Percentiles rank a stretch among this genome's conserved stretches.
Evolutionary conservation across 1,284 basidiomycete species (phyloP).

Genomic region (Cutaneotrichosporon cutaneum): DNA sequence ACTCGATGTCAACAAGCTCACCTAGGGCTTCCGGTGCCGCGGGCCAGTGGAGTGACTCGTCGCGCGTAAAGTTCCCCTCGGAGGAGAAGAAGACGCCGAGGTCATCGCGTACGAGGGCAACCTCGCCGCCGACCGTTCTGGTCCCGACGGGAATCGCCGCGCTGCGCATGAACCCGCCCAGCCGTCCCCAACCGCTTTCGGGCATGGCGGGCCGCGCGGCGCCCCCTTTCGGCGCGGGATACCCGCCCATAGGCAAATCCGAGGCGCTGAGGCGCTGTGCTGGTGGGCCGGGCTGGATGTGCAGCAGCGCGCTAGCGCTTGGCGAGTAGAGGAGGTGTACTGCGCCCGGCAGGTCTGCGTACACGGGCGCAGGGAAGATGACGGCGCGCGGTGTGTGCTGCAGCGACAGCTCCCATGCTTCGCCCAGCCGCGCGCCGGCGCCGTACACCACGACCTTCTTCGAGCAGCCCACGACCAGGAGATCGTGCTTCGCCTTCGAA

Average conservation of each 20-base stretch:
- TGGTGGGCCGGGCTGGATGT: slow-evolving; percentile 58
- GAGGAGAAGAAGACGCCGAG: slow-evolving; percentile 69
- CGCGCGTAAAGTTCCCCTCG: slow-evolving; percentile 66
- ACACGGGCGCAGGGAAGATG: slow-evolving; percentile 42
- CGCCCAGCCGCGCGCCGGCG: slow-evolving; percentile 27
- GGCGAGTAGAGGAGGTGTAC: slow-evolving; percentile 68
- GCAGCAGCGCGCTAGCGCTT: slow-evolving; percentile 67
- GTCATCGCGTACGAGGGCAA: slow-evolving; percentile 75
- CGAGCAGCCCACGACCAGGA: slow-evolving; percentile 77
- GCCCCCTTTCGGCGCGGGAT: slow-evolving; percentile 17
- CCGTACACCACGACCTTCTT: slow-evolving; percentile 73
- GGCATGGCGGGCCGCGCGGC: slow-evolving; percentile 1
- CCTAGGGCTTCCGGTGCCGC: slow-evolving; percentile 77
- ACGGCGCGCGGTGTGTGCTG: slow-evolving; percentile 74
- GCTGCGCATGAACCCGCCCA: slow-evolving; percentile 49
- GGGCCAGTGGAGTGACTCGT: slow-evolving; percentile 70
- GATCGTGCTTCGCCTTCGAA: slow-evolving; percentile 63
- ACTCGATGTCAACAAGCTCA: slow-evolving; percentile 43
- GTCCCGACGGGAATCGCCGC: slow-evolving; percentile 65
- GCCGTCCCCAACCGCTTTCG: slow-evolving; percentile 12
- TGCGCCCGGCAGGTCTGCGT: slow-evolving; percentile 41
- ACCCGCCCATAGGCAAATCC: slow-evolving; percentile 60
- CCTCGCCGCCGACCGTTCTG: slow-evolving; percentile 64
- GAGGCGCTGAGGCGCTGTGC: slow-evolving; percentile 67
- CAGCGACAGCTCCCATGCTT: slow-evolving; percentile 62